phyloP scores from a whole-genome alignment of 768 basidiomycete species.

The Trametes elegans region DNA sequence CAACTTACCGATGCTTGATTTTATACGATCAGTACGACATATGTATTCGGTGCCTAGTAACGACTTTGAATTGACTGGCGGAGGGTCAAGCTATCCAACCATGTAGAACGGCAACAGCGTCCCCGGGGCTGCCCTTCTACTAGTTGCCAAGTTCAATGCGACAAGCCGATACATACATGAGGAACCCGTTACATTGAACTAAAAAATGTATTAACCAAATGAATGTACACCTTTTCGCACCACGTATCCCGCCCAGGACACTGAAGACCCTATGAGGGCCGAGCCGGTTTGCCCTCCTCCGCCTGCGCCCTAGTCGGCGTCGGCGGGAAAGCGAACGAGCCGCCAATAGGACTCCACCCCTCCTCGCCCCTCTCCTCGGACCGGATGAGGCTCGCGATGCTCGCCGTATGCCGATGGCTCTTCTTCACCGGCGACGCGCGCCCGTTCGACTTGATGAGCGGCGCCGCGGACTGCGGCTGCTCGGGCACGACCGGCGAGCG shows the following conservation, averaged over 20 bases:
- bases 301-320: constrained; percentile 26
- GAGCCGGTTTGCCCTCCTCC: constrained; percentile 14
- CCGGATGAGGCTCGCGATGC: constrained; percentile 78
- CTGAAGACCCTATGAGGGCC: constrained; percentile 2
- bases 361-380: constrained; percentile 78
- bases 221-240: constrained; percentile 3
- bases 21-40: no score
- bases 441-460: constrained; percentile 32
- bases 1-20: no score
- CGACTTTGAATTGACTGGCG: no score
- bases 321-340: constrained; percentile 52
- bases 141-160: no score
- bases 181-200: neutral
- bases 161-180: neutral
- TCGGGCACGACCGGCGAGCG: constrained; percentile 53
- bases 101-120: no score
- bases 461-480: constrained; percentile 34
- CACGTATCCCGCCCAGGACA: neutral
- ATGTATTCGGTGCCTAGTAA: no score
- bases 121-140: no score
- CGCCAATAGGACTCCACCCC: constrained; percentile 76
- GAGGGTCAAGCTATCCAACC: no score
- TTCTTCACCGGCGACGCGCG: constrained; percentile 31
- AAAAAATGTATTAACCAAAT: constrained; percentile 6
- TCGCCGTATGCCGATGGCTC: constrained; percentile 76